Base-by-base conservation (phyloP, 805 yeast genomes). In the Saccharomycopsis olivae region DNA sequence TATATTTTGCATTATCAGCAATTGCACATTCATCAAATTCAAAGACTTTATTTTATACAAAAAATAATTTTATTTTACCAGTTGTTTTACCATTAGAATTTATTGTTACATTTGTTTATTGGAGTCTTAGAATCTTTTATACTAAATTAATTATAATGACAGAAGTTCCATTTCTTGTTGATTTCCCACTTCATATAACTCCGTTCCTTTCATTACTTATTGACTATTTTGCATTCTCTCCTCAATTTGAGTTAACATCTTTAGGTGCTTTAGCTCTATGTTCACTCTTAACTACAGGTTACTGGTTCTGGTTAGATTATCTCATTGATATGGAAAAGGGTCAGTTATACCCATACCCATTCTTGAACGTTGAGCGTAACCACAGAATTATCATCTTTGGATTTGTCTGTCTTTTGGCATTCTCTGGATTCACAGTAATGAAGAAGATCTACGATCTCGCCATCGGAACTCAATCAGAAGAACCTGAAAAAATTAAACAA, bases 111-210 rank as follows among this genome's bases (percentile, higher is more conserved):
- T 25, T 60, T 1, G 71, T 81, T 13, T 82, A 82, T 54, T 82
- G 92, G 89, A 74, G 78, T 0, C 63, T 81, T 47, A 61, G 75
- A 47, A 41, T 79, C 14, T 71, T 75, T 50, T 66, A 68, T 37
- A 52, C 68, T 27, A 59, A 62, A 16, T 52, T 75, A 39, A 75
- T 81, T 29, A 57, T 70, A 37, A 35, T 33, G 35, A 35, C 36
- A n/a, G 39, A 33, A 28, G 38, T 40, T 4, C 45, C 43, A 24
- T 36, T 36, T 6, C 11, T 11, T 6, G 33, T 43, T 23, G 49
- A 46, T 30, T 34, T 46, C 19, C 21, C 38, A 15, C 34, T 46
- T 15, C 49, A 46, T 39, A 14, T 35, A 17, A 14, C 33, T 3
- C 49, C 49, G 5, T 43, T 43, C 24, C 32, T 23, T 4, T 16